These are phyloP conservation scores for Fusarium palustre DNA, from an alignment of 2,329 filamentous ascomycete species.

Conservation along the genomic window DNA sequence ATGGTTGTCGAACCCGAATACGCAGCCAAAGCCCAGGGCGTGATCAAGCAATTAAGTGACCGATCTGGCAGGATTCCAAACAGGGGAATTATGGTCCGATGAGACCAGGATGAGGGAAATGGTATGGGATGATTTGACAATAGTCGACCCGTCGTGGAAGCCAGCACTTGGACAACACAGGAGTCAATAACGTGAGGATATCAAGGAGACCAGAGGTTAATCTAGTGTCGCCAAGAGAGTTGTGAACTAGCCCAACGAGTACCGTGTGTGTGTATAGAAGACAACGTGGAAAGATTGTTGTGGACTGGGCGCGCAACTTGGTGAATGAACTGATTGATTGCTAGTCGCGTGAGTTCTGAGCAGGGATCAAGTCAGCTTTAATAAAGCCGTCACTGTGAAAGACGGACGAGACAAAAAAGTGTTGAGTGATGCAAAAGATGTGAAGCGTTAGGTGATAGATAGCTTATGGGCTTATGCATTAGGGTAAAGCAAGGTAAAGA, in stretches of 20 bases:
- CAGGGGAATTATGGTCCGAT: constrained; percentile 45
- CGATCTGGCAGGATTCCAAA: constrained; percentile 43
- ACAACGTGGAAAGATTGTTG: neutral
- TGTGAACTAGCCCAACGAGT: neutral
- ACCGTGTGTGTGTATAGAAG: neutral
- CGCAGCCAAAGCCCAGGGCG: constrained; percentile 22
- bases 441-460: constrained; percentile 37
- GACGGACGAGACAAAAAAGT: constrained; percentile 17
- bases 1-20: constrained; percentile 36
- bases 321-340: constrained; percentile 10
- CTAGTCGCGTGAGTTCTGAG: constrained; percentile 31
- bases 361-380: constrained; percentile 33
- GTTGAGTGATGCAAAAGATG: constrained; percentile 23
- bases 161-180: constrained; percentile 42
- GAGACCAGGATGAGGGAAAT: constrained; percentile 45
- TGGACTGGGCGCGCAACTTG: constrained; percentile 9
- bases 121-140: constrained; percentile 39
- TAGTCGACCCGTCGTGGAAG: constrained; percentile 27
- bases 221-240: constrained; percentile 9
- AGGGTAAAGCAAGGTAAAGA: constrained; percentile 27
- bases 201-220: constrained; percentile 12
- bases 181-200: constrained; percentile 11
- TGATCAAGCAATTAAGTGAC: constrained; percentile 38
- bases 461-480: constrained; percentile 25
- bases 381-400: constrained; percentile 40